Evolutionary conservation across 768 basidiomycete species (phyloP), one percentile per base, ranked within the genome.

Genomic region (Hemileccinum rubropunctum): DNA sequence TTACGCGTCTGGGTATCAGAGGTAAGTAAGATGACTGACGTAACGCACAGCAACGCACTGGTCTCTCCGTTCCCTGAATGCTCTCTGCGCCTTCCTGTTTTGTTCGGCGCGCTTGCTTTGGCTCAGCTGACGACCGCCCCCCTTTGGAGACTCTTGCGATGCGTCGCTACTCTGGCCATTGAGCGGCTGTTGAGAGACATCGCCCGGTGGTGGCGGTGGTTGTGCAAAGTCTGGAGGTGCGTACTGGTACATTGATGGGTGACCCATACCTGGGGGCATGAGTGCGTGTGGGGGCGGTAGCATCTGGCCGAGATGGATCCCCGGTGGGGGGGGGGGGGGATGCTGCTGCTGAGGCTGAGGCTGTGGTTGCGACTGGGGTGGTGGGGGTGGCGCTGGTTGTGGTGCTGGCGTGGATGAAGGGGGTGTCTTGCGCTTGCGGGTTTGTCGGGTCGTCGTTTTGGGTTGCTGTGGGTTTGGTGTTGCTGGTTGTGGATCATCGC

Each of bases 21-120:
- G 57, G 62, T 65, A 43, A 52, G 55, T 49, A 30, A 33, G 8
- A 11, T 3, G 17, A 30, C 20, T 46, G 23, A 47, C 45, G 41
- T 23, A 45, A 48, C 27, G 28, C 1, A 49, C 8, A 41, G 42
- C 28, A 41, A 48, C 87, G 69, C 43, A 92, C 91, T 88, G 85
- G 71, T 97, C 93, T 60, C 93, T 75, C 27, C 93, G 82, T 65
- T 94, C 89, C 52, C 93, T 74, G 68, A 95, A 97, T 2, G 91
- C 92, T 36, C 92, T 79, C 71, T 97, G 93, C 0, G 93, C 93
- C 68, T 93, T 94, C 58, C 93, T 79, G 67, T 97, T 97, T 73
- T 97, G 93, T 61, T 95, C 93, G 37, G 93, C 93, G 10, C 93
- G 81, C 64, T 93, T 94, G 64, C 84, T 88, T 62, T 78, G 82